Evolutionary conservation across 2,329 filamentous ascomycete species (phyloP).

Genomic region (Cordyceps fumosorosea): DNA sequence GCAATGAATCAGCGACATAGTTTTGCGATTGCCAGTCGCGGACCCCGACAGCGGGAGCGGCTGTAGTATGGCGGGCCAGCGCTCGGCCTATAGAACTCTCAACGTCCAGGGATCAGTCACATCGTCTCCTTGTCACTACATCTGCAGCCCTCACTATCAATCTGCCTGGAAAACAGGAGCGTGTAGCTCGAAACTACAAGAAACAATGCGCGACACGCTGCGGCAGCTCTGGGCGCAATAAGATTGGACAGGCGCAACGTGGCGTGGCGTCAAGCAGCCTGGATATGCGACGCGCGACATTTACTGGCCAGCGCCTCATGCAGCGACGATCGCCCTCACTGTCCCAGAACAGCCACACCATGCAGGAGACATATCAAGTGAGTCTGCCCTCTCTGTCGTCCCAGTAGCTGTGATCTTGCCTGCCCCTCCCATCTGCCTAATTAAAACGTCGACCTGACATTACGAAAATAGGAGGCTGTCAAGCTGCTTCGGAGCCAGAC

Average conservation of each 20-base stretch:
- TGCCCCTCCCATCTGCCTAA: background rate
- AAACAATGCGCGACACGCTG: background rate
- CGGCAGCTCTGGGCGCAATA: background rate
- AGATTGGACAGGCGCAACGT: background rate
- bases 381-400: background rate
- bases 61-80: background rate
- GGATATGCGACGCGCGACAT: background rate
- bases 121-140: background rate
- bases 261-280: background rate
- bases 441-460: background rate
- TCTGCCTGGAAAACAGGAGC: background rate
- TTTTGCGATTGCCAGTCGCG: too few species aligned
- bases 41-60: too few species aligned
- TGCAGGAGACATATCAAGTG: background rate
- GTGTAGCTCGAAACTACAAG: background rate
- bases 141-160: background rate
- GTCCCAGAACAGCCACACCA: background rate
- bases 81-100: background rate
- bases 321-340: background rate
- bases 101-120: background rate
- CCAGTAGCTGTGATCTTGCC: too few species aligned
- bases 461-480: background rate
- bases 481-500: conserved; percentile 1
- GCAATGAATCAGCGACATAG: too few species aligned
- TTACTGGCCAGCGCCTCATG: background rate